Evolutionary conservation across 228 moss, liverwort and hornwort species (phyloP).

Genomic region (Sphagnum magellanicum): DNA sequence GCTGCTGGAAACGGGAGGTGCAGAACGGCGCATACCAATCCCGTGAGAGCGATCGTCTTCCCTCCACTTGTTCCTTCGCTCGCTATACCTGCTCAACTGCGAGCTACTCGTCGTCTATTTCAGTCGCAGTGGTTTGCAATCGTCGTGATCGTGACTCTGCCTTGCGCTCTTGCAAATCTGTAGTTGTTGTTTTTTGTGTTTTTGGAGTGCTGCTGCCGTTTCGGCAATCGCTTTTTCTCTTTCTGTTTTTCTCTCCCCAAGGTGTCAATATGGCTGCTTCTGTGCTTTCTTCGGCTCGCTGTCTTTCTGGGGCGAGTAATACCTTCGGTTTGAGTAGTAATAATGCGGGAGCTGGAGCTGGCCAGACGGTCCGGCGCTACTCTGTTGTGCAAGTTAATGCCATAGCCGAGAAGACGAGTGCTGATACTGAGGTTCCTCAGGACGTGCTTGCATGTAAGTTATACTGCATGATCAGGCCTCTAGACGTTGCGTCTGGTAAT

Average conservation of each 20-base stretch:
- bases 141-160: neutral
- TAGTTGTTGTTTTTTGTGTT: too few relatives aligned
- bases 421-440: slow-evolving; percentile 15
- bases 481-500: too few relatives aligned
- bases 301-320: neutral
- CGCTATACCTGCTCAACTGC: neutral
- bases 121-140: neutral
- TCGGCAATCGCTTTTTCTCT: slow-evolving; percentile 9
- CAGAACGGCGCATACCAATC: slow-evolving; percentile 3
- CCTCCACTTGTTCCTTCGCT: neutral
- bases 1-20: slow-evolving; percentile 14
- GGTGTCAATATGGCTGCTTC: slow-evolving; percentile 12
- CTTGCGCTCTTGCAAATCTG: neutral
- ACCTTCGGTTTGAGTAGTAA: neutral
- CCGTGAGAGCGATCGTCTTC: slow-evolving; percentile 2
- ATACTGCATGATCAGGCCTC: neutral
- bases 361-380: slow-evolving; percentile 7
- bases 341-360: neutral
- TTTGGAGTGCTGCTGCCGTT: neutral
- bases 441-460: slow-evolving; percentile 30
- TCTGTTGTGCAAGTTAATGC: slow-evolving; percentile 16
- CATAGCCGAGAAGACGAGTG: slow-evolving; percentile 18
- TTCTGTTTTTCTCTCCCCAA: neutral
- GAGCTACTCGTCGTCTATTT: neutral
- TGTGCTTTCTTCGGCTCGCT: slow-evolving; percentile 22